Evolutionary conservation across 169 alveolate species (phyloP), one percentile per base, ranked within the genome.

Genomic region (Pseudocohnilembus persalinus): DNA sequence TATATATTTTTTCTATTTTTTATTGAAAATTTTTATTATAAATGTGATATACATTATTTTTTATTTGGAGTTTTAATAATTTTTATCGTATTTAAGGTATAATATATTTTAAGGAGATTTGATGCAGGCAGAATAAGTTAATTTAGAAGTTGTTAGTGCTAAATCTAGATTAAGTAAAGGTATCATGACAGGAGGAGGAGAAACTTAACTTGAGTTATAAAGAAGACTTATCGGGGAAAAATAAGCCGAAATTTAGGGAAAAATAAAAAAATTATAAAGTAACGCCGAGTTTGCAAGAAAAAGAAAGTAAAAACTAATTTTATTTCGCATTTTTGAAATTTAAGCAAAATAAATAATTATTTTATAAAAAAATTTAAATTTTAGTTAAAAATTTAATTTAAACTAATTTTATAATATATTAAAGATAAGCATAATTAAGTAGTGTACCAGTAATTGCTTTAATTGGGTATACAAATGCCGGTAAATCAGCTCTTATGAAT

Each of bases 391-490:
- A n/a, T 49, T 49, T 49, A 11, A 73, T 65, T 34, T 24, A 27
- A 24, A 29, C 29, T 0, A 31, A 82, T 29, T 73, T 49, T 65
- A 63, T n/a, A n/a, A n/a, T n/a, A n/a, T n/a, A n/a, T n/a, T n/a
- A n/a, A n/a, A n/a, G n/a, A n/a, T n/a, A n/a, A n/a, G n/a, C n/a
- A n/a, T n/a, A n/a, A n/a, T 28, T 24, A 74, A 74, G 29, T 74
- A 65, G 32, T 34, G 33, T 26, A n/a, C 31, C 29, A 89, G 80
- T 76, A 26, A 75, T 81, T 30, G 68, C 68, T 11, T 29, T 34
- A 83, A 96, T 97, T 76, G 99, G 99, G 20, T 95, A 94, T 78
- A 96, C 98, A 35, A 96, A 96, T 90, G 97, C 96, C 63, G 99
- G 99, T 0, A 97, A 97, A 89, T 96, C 98, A 6, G 95, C 98